Evolutionary conservation across 192 early-diverging fungal genomes (phyloP).

Genomic region (Coemansia sp.): DNA sequence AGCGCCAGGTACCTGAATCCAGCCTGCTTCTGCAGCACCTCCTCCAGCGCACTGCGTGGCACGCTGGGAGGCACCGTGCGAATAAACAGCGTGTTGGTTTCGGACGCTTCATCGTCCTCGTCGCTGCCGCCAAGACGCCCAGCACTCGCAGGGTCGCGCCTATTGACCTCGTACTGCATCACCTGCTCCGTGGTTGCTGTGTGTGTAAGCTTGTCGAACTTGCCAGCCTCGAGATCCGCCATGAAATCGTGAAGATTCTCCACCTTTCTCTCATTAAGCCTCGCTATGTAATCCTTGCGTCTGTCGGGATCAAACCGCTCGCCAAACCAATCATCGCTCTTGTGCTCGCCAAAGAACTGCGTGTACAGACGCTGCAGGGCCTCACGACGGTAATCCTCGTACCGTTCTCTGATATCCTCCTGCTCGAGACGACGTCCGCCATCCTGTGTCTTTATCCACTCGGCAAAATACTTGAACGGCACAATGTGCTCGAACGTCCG

Average conservation of each 20-base stretch:
- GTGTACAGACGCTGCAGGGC: constrained; percentile 66
- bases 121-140: constrained; percentile 37
- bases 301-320: constrained; percentile 90
- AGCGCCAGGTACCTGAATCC: constrained; percentile 86
- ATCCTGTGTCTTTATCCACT: constrained; percentile 64
- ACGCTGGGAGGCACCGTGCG: constrained; percentile 77
- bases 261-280: constrained; percentile 59
- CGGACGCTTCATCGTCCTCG: constrained; percentile 37
- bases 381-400: constrained; percentile 82
- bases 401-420: constrained; percentile 79
- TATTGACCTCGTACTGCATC: constrained; percentile 50
- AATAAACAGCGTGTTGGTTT: constrained; percentile 72
- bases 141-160: constrained; percentile 31
- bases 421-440: constrained; percentile 65
- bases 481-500: constrained; percentile 75
- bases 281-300: constrained; percentile 56
- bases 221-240: constrained; percentile 67
- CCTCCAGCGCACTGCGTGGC: constrained; percentile 62
- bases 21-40: constrained; percentile 63
- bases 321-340: constrained; percentile 87
- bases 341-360: constrained; percentile 76
- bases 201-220: constrained; percentile 61
- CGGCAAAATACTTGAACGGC: constrained; percentile 72
- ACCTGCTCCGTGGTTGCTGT: constrained; percentile 41
- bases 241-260: constrained; percentile 63